These are phyloP conservation scores for Lichtheimia ramosa DNA, from an alignment of 371 early-diverging fungal species.

Conservation along the genomic window DNA sequence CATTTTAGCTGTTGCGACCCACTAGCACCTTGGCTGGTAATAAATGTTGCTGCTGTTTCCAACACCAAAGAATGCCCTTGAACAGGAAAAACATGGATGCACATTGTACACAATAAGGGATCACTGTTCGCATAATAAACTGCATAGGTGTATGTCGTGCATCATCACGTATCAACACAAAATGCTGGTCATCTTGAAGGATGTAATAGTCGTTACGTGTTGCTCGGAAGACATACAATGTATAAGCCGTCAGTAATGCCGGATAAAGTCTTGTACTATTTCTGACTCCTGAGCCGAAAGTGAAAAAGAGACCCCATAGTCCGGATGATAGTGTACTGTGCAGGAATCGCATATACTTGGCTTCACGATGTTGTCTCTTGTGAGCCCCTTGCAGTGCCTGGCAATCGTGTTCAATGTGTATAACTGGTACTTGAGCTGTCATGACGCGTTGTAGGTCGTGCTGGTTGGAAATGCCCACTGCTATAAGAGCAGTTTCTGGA, in stretches of 20 bases:
- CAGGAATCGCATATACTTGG: slow-evolving; percentile 1
- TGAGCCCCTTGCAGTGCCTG: slow-evolving; percentile 30
- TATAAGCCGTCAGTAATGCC: slow-evolving; percentile 14
- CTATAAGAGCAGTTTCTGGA: slow-evolving; percentile 20
- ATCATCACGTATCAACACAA: slow-evolving; percentile 22
- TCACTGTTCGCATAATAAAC: slow-evolving; percentile 1
- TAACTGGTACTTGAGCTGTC: slow-evolving; percentile 26
- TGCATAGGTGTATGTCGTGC: slow-evolving; percentile 9
- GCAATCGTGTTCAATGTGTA: slow-evolving; percentile 36
- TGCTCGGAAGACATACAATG: slow-evolving; percentile 8
- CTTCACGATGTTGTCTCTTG: slow-evolving; percentile 12
- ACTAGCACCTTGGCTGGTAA: too few species aligned
- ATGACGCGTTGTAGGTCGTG: slow-evolving; percentile 30
- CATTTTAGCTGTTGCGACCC: too few species aligned
- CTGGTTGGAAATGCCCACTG: slow-evolving; percentile 39
- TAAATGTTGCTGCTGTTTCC: too few species aligned
- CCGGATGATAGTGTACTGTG: slow-evolving; percentile 4
- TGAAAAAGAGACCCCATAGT: slow-evolving; percentile 12
- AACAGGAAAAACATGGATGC: slow-evolving; percentile 3
- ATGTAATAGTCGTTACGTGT: slow-evolving; percentile 13
- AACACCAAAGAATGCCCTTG: background rate
- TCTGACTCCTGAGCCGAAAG: background rate
- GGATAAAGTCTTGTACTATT: background rate
- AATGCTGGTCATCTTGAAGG: slow-evolving; percentile 4
- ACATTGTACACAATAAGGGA: slow-evolving; percentile 11